Percentiles rank a stretch among this genome's conserved stretches.
Evolutionary conservation across 164 flowering plant genomes (phyloP).

Genomic region (Aristolochia contorta): DNA sequence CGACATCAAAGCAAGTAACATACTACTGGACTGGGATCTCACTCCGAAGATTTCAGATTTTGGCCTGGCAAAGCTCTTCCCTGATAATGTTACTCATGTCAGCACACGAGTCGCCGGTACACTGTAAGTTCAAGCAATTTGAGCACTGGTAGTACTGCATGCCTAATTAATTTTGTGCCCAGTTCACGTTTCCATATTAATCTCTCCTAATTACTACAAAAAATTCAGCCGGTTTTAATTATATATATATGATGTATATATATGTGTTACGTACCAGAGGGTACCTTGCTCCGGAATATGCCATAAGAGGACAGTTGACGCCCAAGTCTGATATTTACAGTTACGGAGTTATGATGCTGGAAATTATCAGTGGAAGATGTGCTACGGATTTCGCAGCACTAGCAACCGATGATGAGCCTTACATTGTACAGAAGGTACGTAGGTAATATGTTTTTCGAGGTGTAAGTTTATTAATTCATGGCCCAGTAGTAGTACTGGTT

Average conservation of each 20-base stretch:
- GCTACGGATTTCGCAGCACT: slow-evolving; percentile 45
- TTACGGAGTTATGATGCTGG: slow-evolving; percentile 83
- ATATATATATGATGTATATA: too few species aligned
- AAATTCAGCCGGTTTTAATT: too few species aligned
- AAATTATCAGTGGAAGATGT: slow-evolving; percentile 77
- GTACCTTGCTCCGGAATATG: slow-evolving; percentile 96
- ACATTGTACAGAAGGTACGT: slow-evolving; percentile 86
- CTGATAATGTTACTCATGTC: slow-evolving; percentile 71
- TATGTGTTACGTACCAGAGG: slow-evolving; percentile 61
- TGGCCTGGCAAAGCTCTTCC: slow-evolving; percentile 90
- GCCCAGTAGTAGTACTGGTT: too few species aligned
- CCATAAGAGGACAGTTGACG: slow-evolving; percentile 77
- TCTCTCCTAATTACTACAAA: too few species aligned
- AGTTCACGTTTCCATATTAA: too few species aligned
- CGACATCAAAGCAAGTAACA: slow-evolving; percentile 95
- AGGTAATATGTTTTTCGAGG: too few species aligned
- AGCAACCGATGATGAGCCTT: slow-evolving; percentile 56
- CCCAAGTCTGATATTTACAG: slow-evolving; percentile 83
- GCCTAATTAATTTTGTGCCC: not conserved
- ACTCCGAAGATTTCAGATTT: slow-evolving; percentile 85
- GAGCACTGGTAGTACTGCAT: too few species aligned
- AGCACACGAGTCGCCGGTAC: slow-evolving; percentile 98
- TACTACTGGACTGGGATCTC: slow-evolving; percentile 72
- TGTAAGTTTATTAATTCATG: too few species aligned
- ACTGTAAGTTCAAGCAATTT: slow-evolving; percentile 62